These are phyloP conservation scores for Cystofilobasidium bisporidii DNA, from an alignment of 768 basidiomycete genomes.

Conservation along the genomic window DNA sequence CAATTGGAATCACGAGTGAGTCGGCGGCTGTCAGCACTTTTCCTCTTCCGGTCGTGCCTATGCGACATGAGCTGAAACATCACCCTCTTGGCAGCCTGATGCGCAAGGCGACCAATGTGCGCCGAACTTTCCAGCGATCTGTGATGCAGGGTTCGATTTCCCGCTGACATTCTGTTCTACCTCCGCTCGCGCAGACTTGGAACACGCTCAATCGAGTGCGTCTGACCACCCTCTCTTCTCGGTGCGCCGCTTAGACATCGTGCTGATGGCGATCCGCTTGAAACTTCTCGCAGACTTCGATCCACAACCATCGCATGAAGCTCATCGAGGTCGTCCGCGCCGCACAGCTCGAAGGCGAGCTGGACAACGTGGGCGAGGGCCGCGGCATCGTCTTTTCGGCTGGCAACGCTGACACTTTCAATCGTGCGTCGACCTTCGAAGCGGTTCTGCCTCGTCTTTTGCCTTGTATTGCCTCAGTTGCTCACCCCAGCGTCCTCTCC, in stretches of 20 bases:
- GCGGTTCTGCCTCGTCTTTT: too few species aligned
- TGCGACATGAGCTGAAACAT: not conserved
- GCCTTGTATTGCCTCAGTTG: too few species aligned
- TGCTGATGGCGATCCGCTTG: too few species aligned
- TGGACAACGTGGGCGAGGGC: constrained; percentile 30
- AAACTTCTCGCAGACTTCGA: constrained; percentile 8
- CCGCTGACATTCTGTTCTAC: too few species aligned
- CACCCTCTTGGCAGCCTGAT: not conserved
- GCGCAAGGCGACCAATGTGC: too few species aligned
- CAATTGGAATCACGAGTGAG: constrained; percentile 11
- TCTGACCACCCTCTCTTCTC: constrained; percentile 15
- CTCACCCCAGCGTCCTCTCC: too few species aligned
- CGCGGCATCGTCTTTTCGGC: constrained; percentile 44
- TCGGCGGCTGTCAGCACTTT: too few species aligned
- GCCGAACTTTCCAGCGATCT: too few species aligned
- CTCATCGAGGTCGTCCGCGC: constrained; percentile 34
- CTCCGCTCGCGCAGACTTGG: not conserved
- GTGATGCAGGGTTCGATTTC: too few species aligned
- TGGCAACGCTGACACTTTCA: constrained; percentile 38
- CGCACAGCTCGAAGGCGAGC: constrained; percentile 24
- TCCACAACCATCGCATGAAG: constrained; percentile 30
- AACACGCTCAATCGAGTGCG: constrained; percentile 16
- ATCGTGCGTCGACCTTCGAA: constrained; percentile 16
- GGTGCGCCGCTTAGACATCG: too few species aligned
- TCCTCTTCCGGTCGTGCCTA: too few species aligned